Evolutionary conservation across 1,284 basidiomycete genomes (phyloP).

Genomic region (Irpex rosettiformis): DNA sequence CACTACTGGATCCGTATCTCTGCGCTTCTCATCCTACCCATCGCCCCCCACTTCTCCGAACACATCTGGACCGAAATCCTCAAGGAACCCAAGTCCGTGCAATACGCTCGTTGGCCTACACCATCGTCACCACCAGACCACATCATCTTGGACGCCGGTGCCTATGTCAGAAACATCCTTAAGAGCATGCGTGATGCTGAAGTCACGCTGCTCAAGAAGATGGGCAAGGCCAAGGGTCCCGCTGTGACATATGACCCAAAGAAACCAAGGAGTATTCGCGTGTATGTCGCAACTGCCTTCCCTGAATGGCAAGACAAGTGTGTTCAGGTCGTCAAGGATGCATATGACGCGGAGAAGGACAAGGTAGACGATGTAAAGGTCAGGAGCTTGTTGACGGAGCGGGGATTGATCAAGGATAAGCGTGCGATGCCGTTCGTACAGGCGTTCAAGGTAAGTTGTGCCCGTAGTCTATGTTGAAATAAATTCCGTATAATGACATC

Average conservation of each 20-base stretch:
- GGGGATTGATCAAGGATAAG: constrained; percentile 95
- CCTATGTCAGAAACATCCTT: constrained; percentile 83
- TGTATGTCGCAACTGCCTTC: constrained; percentile 90
- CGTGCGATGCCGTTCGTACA: constrained; percentile 95
- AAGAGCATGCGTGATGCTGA: constrained; percentile 93
- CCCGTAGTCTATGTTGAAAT: too few species aligned
- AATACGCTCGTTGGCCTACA: constrained; percentile 79
- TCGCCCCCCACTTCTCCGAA: constrained; percentile 95
- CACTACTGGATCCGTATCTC: constrained; percentile 82
- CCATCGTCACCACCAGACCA: constrained; percentile 55
- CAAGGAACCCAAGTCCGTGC: constrained; percentile 74
- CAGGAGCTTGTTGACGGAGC: constrained; percentile 63
- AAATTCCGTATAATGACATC: constrained; percentile 5
- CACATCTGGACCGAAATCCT: constrained; percentile 85
- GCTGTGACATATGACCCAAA: constrained; percentile 72
- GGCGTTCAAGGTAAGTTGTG: constrained; percentile 72
- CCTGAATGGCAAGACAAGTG: constrained; percentile 92
- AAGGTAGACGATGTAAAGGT: constrained; percentile 86
- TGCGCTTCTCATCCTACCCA: constrained; percentile 79
- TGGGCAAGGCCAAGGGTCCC: constrained; percentile 58
- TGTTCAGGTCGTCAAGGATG: constrained; percentile 72
- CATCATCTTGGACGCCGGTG: constrained; percentile 66
- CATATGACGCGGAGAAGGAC: constrained; percentile 59
- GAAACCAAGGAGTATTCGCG: constrained; percentile 80
- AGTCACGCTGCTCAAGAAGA: constrained; percentile 71